Conservation (phyloP, 2,329 filamentous ascomycete genomes). For the Pyricularia grisea region DNA sequence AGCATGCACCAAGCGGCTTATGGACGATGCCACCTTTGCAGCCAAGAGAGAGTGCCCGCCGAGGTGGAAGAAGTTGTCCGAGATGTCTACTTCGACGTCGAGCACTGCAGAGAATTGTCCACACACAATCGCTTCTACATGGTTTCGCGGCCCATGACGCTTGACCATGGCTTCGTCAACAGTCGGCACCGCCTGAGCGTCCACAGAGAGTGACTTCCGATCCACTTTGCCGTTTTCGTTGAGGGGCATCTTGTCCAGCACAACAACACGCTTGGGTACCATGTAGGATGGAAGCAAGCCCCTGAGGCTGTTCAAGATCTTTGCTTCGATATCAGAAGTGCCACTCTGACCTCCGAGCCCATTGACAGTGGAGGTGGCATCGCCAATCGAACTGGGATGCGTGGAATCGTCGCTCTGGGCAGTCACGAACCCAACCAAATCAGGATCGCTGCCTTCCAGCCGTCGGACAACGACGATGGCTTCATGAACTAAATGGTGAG, state of each 20-base stretch:
- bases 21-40: background rate
- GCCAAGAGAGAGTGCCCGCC: background rate
- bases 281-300: conserved; percentile 17
- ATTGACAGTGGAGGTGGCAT: too few species aligned
- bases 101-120: background rate
- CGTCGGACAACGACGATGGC: background rate
- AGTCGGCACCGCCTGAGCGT: background rate
- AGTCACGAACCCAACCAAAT: background rate
- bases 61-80: background rate
- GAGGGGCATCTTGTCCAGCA: conserved; percentile 20
- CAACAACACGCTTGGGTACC: conserved; percentile 22
- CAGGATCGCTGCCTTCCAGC: background rate
- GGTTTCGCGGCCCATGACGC: background rate
- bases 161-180: background rate
- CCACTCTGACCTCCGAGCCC: too few species aligned
- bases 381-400: too few species aligned
- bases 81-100: background rate
- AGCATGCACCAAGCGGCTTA: background rate
- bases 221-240: conserved; percentile 26
- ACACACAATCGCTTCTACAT: background rate
- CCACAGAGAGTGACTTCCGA: conserved; percentile 15
- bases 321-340: background rate
- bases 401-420: too few species aligned
- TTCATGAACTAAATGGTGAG: background rate
- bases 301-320: background rate